phyloP scores from a whole-genome alignment of 202 grass and related monocot species.

The Saccharum hybrid region DNA sequence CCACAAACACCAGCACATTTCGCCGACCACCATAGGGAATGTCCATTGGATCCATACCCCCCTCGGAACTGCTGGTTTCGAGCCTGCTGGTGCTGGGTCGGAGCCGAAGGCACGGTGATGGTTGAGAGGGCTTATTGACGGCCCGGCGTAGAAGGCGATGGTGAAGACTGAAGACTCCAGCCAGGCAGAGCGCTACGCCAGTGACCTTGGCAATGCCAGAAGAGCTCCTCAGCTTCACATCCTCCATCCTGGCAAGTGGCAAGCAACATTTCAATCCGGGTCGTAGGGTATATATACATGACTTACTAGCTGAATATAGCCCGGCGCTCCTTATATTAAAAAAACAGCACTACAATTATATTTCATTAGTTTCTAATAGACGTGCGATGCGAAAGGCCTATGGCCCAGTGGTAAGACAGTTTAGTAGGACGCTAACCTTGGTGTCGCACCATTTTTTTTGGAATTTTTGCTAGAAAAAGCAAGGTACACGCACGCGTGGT shows the following conservation, averaged over 20 bases:
- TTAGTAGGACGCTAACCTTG: no score
- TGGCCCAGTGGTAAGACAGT: no score
- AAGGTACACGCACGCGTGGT: no score
- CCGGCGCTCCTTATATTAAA: no score
- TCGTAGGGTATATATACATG: no score
- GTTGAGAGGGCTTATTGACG: not conserved
- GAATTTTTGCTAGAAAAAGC: no score
- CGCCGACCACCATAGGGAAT: not conserved
- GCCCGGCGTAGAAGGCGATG: not conserved
- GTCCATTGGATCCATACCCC: not conserved
- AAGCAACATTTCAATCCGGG: no score
- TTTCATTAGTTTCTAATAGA: no score
- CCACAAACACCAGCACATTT: not conserved
- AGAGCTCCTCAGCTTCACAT: not conserved
- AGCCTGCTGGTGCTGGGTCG: not conserved
- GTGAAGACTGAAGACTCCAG: not conserved
- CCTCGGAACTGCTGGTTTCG: not conserved
- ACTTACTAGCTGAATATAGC: no score
- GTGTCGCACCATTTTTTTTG: no score
- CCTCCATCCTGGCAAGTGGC: not conserved
- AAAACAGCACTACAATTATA: no score
- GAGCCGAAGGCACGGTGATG: not conserved
- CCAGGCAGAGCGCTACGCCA: slow-evolving; percentile 1
- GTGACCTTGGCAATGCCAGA: not conserved
- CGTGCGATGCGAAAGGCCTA: no score